Percentiles rank a stretch among this genome's conserved stretches.
Conservation (phyloP, 257 asterid genomes). For the Lavandula angustifolia region DNA sequence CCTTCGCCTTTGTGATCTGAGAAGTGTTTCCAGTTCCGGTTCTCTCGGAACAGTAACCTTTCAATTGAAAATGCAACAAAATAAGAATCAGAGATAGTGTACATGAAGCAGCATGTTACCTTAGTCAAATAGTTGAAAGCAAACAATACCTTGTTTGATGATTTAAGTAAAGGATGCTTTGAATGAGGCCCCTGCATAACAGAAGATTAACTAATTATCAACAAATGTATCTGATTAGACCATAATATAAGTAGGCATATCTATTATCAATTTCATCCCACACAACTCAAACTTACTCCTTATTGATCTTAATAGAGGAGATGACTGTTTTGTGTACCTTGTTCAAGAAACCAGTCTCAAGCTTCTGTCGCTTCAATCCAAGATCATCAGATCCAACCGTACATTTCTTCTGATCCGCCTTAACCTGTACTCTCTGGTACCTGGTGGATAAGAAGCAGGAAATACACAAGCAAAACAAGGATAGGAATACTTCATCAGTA, state of each 20-base stretch:
- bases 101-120: too few relatives aligned
- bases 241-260: too few relatives aligned
- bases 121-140: too few relatives aligned
- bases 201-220: not conserved
- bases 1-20: constrained; percentile 83
- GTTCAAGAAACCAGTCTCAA: constrained; percentile 71
- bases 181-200: constrained; percentile 57
- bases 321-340: constrained; percentile 45
- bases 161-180: constrained; percentile 74
- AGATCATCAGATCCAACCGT: constrained; percentile 36
- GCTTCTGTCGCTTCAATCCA: constrained; percentile 79
- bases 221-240: too few relatives aligned
- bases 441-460: constrained; percentile 35
- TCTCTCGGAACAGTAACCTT: constrained; percentile 82
- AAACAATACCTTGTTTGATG: constrained; percentile 54
- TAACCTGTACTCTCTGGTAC: constrained; percentile 40
- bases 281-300: too few relatives aligned
- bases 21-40: constrained; percentile 68
- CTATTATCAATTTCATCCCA: too few relatives aligned
- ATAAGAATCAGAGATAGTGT: too few relatives aligned
- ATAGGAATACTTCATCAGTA: too few relatives aligned
- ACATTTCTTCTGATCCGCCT: constrained; percentile 32
- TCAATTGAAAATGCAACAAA: not conserved
- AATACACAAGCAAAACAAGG: not conserved
- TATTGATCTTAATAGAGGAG: too few relatives aligned